Evolutionary conservation across 192 early-diverging fungal species (phyloP).

Genomic region (Coemansia sp.): DNA sequence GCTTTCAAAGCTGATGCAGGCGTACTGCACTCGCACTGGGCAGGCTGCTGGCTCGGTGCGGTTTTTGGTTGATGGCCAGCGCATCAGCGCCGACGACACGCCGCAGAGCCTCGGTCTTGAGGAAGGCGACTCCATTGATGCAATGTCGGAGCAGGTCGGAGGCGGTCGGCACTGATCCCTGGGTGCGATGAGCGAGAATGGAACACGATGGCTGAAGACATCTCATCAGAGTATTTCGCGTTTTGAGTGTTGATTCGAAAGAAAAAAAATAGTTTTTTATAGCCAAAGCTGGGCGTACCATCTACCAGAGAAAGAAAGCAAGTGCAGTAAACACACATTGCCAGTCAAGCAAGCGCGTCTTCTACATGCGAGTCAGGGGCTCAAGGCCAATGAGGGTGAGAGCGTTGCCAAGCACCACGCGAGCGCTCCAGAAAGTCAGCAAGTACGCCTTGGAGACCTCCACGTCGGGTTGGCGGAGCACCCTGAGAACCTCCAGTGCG

Average conservation of each 20-base stretch:
- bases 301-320: too few relatives aligned
- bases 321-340: too few relatives aligned
- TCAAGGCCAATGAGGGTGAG: slow-evolving; percentile 76
- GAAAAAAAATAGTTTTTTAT: too few relatives aligned
- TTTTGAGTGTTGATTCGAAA: too few relatives aligned
- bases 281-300: too few relatives aligned
- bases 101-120: slow-evolving; percentile 89
- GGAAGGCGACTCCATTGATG: slow-evolving; percentile 91
- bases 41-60: slow-evolving; percentile 74
- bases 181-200: not conserved
- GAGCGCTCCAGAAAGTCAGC: slow-evolving; percentile 78
- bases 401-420: slow-evolving; percentile 81
- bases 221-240: too few relatives aligned
- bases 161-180: slow-evolving; percentile 33
- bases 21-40: slow-evolving; percentile 85
- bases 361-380: slow-evolving; percentile 89
- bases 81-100: slow-evolving; percentile 74
- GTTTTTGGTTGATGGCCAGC: slow-evolving; percentile 86
- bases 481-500: slow-evolving; percentile 72
- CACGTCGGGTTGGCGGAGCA: slow-evolving; percentile 61
- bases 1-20: slow-evolving; percentile 90
- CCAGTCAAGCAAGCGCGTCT: too few relatives aligned
- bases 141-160: slow-evolving; percentile 91
- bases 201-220: too few relatives aligned
- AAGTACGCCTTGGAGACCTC: slow-evolving; percentile 82